A percentile compares a stretch with the other conserved stretches of the same genome.
Conservation (phyloP, 2,329 filamentous ascomycete genomes). For the Cryphonectria japonica region DNA sequence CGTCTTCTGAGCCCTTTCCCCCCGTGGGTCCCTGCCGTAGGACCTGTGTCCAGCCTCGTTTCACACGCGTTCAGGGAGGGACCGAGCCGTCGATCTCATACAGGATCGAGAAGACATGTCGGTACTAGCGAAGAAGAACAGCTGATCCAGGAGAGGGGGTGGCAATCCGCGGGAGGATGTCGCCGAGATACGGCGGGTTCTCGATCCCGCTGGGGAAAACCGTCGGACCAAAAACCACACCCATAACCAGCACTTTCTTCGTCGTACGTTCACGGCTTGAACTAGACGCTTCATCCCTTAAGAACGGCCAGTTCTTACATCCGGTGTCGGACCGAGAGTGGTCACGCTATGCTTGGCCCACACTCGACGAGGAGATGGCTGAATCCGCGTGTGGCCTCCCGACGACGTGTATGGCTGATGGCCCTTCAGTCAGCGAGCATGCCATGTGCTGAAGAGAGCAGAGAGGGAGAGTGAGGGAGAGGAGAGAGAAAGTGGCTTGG, state of each 20-base stretch:
- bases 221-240: neutral
- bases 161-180: neutral
- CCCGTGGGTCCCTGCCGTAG: neutral
- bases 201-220: neutral
- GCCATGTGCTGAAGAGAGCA: neutral
- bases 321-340: neutral
- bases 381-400: constrained; percentile 1
- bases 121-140: neutral
- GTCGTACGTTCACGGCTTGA: neutral
- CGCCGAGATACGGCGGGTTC: neutral
- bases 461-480: neutral
- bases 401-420: constrained; percentile 15
- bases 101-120: neutral
- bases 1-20: neutral
- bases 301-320: neutral
- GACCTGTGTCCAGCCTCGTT: neutral
- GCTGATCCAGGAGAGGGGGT: constrained; percentile 4
- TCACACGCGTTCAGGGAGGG: constrained; percentile 1
- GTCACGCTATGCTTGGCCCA: neutral
- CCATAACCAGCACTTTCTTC: neutral
- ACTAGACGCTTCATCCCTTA: neutral
- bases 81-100: constrained; percentile 2
- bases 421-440: constrained; percentile 13
- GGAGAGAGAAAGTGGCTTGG: neutral
- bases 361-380: neutral